Evolutionary conservation across 2,329 filamentous ascomycete genomes (phyloP).

Genomic region (Volutella citrinella): DNA sequence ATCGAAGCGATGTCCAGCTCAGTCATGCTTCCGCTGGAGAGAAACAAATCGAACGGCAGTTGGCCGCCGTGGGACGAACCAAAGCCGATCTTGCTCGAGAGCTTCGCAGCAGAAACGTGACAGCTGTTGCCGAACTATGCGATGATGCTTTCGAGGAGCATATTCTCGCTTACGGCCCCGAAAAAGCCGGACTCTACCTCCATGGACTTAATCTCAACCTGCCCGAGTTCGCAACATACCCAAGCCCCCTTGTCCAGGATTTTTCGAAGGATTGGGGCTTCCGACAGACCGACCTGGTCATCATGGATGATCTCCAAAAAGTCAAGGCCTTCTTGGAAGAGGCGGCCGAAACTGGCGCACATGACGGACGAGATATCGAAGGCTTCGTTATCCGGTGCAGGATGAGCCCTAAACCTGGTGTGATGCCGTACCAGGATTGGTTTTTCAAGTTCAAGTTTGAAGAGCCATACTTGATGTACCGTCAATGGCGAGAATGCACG

Average conservation of each 20-base stretch:
- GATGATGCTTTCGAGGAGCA: constrained; percentile 97
- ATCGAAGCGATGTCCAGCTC: constrained; percentile 64
- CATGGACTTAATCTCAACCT: constrained; percentile 95
- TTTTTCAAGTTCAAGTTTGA: constrained; percentile 99
- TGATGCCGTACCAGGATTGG: constrained; percentile 75
- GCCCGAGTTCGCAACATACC: constrained; percentile 86
- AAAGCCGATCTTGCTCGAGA: constrained; percentile 74
- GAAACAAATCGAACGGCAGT: constrained; percentile 75
- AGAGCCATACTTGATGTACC: constrained; percentile 97
- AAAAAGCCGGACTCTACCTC: constrained; percentile 85
- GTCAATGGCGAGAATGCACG: constrained; percentile 97
- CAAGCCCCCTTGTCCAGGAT: constrained; percentile 75
- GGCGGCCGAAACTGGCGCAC: constrained; percentile 83
- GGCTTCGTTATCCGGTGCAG: constrained; percentile 95
- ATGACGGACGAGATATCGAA: constrained; percentile 89
- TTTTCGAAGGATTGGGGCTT: constrained; percentile 96
- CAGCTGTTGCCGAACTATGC: constrained; percentile 92
- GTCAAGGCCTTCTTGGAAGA: constrained; percentile 80
- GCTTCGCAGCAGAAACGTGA: constrained; percentile 79
- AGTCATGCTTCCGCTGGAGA: constrained; percentile 88
- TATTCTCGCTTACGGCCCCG: constrained; percentile 81
- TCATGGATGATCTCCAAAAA: constrained; percentile 69
- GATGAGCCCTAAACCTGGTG: constrained; percentile 50
- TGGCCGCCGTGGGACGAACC: constrained; percentile 73
- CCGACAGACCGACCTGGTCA: constrained; percentile 77